Evolutionary conservation across 2,329 filamentous ascomycete species (phyloP).

Genomic region (Fusarium protoensiforme): DNA sequence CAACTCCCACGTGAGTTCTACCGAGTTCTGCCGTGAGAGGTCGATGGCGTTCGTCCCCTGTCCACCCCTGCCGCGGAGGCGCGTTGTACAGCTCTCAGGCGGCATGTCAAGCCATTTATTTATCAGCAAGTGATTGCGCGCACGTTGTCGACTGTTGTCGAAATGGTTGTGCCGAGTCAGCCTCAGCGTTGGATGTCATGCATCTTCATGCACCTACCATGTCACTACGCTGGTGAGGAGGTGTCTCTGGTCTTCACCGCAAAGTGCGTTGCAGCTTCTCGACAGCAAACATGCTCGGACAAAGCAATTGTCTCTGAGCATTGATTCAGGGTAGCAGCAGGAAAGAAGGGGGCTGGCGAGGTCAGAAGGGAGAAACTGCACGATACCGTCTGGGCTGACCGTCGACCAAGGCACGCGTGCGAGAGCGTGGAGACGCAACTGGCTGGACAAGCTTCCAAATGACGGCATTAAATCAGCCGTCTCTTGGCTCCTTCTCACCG

Average conservation of each 20-base stretch:
- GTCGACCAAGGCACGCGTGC: background rate
- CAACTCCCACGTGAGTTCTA: slow-evolving; percentile 34
- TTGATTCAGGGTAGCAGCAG: slow-evolving; percentile 3
- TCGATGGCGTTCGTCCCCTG: slow-evolving; percentile 38
- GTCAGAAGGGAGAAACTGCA: slow-evolving; percentile 17
- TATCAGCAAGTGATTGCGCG: slow-evolving; percentile 4
- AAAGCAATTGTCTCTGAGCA: slow-evolving; percentile 23
- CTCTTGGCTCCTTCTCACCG: background rate
- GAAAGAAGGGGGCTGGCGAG: background rate
- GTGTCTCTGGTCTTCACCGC: slow-evolving; percentile 36
- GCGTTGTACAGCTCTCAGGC: slow-evolving; percentile 19
- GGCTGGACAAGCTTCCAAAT: background rate
- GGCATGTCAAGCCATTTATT: slow-evolving; percentile 8
- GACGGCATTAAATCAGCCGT: slow-evolving; percentile 5
- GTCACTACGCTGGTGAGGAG: background rate
- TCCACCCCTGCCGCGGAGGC: slow-evolving; percentile 19
- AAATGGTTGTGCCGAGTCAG: slow-evolving; percentile 18
- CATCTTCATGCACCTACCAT: slow-evolving; percentile 10
- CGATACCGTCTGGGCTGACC: slow-evolving; percentile 16
- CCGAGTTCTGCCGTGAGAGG: slow-evolving; percentile 34
- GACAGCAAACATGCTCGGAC: slow-evolving; percentile 12
- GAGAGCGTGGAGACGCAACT: background rate
- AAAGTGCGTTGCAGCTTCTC: slow-evolving; percentile 21
- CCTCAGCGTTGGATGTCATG: slow-evolving; percentile 16
- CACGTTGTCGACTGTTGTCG: background rate